A percentile compares a stretch with the other conserved stretches of the same genome.
These are phyloP conservation scores for Lactifluus piperatus DNA, from an alignment of 768 basidiomycete species.

Conservation along the genomic window DNA sequence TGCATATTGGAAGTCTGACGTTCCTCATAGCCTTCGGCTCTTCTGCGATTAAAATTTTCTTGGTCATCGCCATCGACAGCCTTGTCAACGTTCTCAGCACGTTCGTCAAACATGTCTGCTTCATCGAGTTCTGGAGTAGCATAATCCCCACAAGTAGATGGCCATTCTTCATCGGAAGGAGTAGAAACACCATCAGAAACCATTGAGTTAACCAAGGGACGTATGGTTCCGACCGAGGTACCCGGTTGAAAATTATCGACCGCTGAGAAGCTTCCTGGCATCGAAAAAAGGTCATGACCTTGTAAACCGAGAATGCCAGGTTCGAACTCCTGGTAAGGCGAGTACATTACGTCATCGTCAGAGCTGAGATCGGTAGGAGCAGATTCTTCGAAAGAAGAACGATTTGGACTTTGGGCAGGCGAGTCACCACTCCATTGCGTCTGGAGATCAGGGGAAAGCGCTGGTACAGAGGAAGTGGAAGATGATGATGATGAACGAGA, in stretches of 20 bases:
- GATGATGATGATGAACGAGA: conserved; percentile 29
- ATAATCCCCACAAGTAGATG: conserved; percentile 3
- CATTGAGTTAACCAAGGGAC: conserved; percentile 23
- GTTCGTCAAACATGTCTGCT: conserved; percentile 3
- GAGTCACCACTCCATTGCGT: conserved; percentile 8
- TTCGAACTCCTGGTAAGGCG: background rate
- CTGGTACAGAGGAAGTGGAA: conserved; percentile 21
- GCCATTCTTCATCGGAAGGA: conserved; percentile 13
- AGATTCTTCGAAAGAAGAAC: conserved; percentile 10
- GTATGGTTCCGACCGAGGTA: conserved; percentile 39
- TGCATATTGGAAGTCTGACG: conserved; percentile 1
- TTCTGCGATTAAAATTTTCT: background rate
- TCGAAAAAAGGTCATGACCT: conserved; percentile 7
- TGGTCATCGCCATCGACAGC: conserved; percentile 1
- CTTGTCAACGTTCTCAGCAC: background rate
- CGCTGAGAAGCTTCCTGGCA: conserved; percentile 10
- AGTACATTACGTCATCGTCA: conserved; percentile 3
- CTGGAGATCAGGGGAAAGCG: conserved; percentile 15
- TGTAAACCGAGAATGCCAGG: conserved; percentile 5
- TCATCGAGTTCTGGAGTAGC: conserved; percentile 8
- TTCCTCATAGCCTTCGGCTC: background rate
- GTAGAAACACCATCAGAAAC: conserved; percentile 10
- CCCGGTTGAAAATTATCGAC: conserved; percentile 32
- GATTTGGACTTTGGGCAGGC: conserved; percentile 5
- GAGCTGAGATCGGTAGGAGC: conserved; percentile 1